phyloP scores from a whole-genome alignment of 2,329 filamentous ascomycete species.

The Massarina eburnea region DNA sequence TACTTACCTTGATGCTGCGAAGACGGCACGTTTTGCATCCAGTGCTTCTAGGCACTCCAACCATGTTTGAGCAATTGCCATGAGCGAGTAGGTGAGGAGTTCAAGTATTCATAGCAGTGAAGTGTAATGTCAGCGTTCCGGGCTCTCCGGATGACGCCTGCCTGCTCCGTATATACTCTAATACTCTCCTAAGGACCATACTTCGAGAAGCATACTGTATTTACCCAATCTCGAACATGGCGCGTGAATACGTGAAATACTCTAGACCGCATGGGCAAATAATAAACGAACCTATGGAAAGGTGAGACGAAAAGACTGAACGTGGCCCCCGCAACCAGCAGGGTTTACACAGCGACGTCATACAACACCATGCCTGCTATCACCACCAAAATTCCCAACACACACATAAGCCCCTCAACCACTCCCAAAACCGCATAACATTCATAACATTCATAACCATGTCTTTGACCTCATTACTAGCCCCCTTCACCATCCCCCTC shows the following conservation, averaged over 20 bases:
- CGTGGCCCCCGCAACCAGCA: too few relatives aligned
- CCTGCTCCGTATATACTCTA: too few relatives aligned
- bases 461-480: constrained; percentile 33
- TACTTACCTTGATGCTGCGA: constrained; percentile 5
- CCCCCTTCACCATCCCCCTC: constrained; percentile 43
- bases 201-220: too few relatives aligned
- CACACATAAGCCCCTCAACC: not conserved
- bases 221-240: too few relatives aligned
- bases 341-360: constrained; percentile 4
- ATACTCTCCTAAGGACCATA: too few relatives aligned
- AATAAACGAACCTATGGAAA: too few relatives aligned
- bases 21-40: constrained; percentile 4
- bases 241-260: too few relatives aligned
- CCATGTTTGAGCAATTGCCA: not conserved
- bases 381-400: constrained; percentile 4
- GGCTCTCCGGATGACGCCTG: too few relatives aligned
- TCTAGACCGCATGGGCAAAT: too few relatives aligned
- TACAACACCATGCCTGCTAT: not conserved
- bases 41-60: constrained; percentile 3
- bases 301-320: too few relatives aligned
- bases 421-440: not conserved
- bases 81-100: not conserved
- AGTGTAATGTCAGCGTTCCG: too few relatives aligned
- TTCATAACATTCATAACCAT: constrained; percentile 13
- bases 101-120: not conserved